A percentile compares a stretch with the other conserved stretches of the same genome.
Conservation (phyloP, 352 stramenopile genomes). For the Globisporangium spiculum region DNA sequence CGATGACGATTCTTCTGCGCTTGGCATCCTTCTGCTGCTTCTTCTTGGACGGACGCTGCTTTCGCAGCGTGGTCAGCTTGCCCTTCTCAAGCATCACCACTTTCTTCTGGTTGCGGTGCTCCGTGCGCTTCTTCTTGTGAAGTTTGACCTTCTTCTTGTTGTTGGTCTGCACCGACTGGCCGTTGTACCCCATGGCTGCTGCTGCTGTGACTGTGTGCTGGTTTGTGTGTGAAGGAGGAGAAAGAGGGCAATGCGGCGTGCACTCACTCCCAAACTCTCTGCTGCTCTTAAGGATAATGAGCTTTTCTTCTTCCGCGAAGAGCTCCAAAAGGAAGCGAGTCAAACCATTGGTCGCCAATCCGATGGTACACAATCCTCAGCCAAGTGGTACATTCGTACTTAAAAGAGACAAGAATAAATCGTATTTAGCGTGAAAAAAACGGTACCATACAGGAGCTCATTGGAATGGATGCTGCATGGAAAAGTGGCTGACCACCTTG, state of each 20-base stretch:
- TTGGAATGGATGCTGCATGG: not conserved
- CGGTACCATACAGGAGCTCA: not conserved
- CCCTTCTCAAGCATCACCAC: conserved; percentile 60
- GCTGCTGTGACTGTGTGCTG: conserved; percentile 10
- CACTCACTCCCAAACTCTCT: not conserved
- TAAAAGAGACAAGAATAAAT: not conserved
- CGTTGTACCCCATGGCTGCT: conserved; percentile 44
- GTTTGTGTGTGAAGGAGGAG: not conserved
- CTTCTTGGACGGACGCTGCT: conserved; percentile 77
- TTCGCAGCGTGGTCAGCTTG: conserved; percentile 53
- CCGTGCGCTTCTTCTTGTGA: conserved; percentile 77
- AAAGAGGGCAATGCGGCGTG: conserved; percentile 5
- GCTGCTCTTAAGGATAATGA: conserved; percentile 7
- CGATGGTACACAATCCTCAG: conserved; percentile 23
- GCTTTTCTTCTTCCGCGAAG: not conserved
- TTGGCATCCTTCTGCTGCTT: conserved; percentile 85
- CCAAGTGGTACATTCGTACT: conserved; percentile 23
- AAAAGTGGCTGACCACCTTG: not conserved
- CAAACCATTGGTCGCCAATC: conserved; percentile 24
- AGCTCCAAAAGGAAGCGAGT: conserved; percentile 19
- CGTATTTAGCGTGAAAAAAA: not conserved
- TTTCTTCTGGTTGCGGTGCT: conserved; percentile 81
- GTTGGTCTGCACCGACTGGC: conserved; percentile 66
- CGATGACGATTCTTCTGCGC: conserved; percentile 64
- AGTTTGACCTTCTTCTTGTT: conserved; percentile 90